These are phyloP conservation scores for Inga oerstediana DNA, from an alignment of 306 rosid species.

Conservation along the genomic window DNA sequence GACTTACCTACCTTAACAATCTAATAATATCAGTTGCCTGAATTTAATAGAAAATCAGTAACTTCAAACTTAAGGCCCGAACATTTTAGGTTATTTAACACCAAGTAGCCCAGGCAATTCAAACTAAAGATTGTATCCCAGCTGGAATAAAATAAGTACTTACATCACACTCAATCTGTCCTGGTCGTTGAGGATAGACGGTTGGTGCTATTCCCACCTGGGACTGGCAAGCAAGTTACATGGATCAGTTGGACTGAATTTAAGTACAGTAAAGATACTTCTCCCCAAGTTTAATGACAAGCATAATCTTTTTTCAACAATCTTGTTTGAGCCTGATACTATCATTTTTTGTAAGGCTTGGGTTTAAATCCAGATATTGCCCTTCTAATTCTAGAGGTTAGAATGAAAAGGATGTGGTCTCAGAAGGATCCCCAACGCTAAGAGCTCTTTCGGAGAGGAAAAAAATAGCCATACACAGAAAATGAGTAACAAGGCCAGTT, in stretches of 20 bases:
- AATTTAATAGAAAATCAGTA: background rate
- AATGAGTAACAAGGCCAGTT: background rate
- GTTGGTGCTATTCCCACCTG: conserved; percentile 66
- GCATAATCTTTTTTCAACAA: conserved; percentile 1
- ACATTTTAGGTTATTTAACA: conserved; percentile 2
- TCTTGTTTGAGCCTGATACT: background rate
- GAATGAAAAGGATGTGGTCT: conserved; percentile 1
- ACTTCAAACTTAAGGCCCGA: background rate
- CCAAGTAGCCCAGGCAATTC: background rate
- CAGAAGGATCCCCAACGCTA: conserved; percentile 18
- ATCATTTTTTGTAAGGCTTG: background rate
- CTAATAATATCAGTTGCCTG: background rate
- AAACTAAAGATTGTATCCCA: conserved; percentile 24
- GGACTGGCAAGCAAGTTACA: conserved; percentile 43
- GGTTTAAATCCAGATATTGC: conserved; percentile 12
- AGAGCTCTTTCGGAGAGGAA: background rate
- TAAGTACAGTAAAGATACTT: conserved; percentile 6
- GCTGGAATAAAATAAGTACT: conserved; percentile 33
- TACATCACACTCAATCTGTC: conserved; percentile 92
- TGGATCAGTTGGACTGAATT: conserved; percentile 25
- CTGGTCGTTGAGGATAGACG: conserved; percentile 87
- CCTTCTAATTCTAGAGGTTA: conserved; percentile 2
- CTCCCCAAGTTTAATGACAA: conserved; percentile 5
- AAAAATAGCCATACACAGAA: background rate
- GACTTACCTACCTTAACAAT: background rate